Evolutionary conservation across 495 filamentous ascomycete species (phyloP).

Genomic region (Daldinia grandis): DNA sequence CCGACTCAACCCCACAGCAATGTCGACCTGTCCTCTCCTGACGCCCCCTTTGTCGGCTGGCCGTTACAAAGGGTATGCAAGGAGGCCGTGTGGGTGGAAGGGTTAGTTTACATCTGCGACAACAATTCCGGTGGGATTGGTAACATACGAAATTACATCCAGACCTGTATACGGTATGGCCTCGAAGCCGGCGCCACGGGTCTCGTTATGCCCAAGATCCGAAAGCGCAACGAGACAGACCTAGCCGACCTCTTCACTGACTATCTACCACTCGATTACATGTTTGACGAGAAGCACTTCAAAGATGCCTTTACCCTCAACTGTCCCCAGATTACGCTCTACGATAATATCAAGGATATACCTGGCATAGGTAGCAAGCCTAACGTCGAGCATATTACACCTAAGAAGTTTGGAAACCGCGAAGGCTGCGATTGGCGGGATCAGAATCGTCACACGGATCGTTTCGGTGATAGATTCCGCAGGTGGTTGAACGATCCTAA

Average conservation of each 20-base stretch:
- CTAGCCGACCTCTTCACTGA: constrained; percentile 49
- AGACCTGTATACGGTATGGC: constrained; percentile 61
- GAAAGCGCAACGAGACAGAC: constrained; percentile 49
- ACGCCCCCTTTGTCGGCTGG: constrained; percentile 60
- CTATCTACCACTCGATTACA: constrained; percentile 53
- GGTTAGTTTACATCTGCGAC: constrained; percentile 59
- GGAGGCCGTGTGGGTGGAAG: constrained; percentile 52
- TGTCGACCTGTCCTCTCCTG: constrained; percentile 45
- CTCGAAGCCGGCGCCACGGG: constrained; percentile 61
- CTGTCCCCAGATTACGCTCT: constrained; percentile 58
- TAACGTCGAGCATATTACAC: constrained; percentile 53
- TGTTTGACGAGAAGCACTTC: constrained; percentile 61
- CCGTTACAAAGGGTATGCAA: constrained; percentile 56
- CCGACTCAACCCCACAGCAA: constrained; percentile 17
- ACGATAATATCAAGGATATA: constrained; percentile 48
- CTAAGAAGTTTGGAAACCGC: constrained; percentile 53
- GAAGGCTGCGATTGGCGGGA: constrained; percentile 58
- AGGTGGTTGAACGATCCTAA: constrained; percentile 45
- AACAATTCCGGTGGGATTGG: constrained; percentile 63
- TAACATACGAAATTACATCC: constrained; percentile 62
- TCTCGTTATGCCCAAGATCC: constrained; percentile 55
- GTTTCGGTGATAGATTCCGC: constrained; percentile 52
- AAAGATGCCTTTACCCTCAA: constrained; percentile 45
- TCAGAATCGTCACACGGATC: constrained; percentile 57
- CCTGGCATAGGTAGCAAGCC: constrained; percentile 41